Percentiles rank a stretch among this genome's conserved stretches.
Conservation (phyloP, 129 eudicot genomes). For the Tagetes erecta region DNA sequence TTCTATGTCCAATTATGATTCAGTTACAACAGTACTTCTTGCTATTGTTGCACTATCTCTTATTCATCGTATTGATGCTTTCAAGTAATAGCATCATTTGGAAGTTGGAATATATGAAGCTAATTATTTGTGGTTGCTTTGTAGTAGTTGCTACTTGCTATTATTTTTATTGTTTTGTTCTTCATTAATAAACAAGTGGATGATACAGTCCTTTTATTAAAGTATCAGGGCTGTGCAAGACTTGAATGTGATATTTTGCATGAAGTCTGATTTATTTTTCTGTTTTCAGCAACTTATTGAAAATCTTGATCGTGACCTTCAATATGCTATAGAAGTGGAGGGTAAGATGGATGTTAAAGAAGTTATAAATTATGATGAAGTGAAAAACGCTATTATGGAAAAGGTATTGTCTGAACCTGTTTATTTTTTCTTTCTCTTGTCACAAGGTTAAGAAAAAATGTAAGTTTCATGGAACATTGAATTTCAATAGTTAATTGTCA, state of each 20-base stretch:
- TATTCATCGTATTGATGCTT: not conserved
- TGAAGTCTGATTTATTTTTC: constrained; percentile 6
- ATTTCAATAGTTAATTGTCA: not conserved
- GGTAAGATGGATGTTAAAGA: constrained; percentile 87
- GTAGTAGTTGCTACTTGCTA: constrained; percentile 8
- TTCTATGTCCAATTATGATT: not conserved
- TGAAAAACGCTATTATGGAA: constrained; percentile 79
- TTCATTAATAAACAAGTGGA: not conserved
- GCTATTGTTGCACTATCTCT: not conserved
- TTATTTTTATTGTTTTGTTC: constrained; percentile 5
- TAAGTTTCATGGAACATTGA: not conserved
- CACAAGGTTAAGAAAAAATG: not conserved
- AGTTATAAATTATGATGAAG: constrained; percentile 87
- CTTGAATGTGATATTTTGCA: constrained; percentile 11
- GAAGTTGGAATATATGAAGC: not conserved
- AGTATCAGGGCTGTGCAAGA: not conserved
- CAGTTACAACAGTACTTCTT: not conserved
- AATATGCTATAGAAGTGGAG: constrained; percentile 95
- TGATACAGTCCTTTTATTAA: not conserved
- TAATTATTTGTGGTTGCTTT: not conserved
- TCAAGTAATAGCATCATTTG: not conserved
- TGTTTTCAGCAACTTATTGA: constrained; percentile 68
- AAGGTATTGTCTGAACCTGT: constrained; percentile 49
- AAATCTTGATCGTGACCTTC: constrained; percentile 97
- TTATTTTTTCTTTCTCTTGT: not conserved